phyloP scores from a whole-genome alignment of 179 eudicot species.

The Spergularia azorica region DNA sequence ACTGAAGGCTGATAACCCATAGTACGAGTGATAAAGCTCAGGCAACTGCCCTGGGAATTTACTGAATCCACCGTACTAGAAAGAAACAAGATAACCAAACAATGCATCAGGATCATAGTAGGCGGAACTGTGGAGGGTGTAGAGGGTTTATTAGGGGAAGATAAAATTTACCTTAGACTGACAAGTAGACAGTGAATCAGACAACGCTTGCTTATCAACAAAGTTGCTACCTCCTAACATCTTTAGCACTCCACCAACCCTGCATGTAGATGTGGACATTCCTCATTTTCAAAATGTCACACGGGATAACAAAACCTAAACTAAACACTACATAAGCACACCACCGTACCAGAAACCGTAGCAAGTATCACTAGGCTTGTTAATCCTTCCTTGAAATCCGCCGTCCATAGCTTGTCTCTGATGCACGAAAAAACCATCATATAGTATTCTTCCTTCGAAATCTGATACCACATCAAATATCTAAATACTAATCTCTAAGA shows the following conservation, averaged over 20 bases:
- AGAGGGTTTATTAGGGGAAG: background rate
- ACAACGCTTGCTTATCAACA: conserved; percentile 50
- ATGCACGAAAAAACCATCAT: conserved; percentile 20
- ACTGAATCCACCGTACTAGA: conserved; percentile 90
- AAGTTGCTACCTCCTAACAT: conserved; percentile 68
- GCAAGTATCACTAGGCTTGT: conserved; percentile 83
- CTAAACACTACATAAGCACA: background rate
- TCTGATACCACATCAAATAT: background rate
- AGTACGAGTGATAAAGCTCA: conserved; percentile 87
- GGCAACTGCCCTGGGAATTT: conserved; percentile 74
- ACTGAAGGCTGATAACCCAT: conserved; percentile 81
- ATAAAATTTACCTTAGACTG: conserved; percentile 66
- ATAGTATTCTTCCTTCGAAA: background rate
- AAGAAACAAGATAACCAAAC: background rate
- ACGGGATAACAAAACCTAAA: background rate
- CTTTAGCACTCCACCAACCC: conserved; percentile 82
- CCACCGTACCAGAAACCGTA: conserved; percentile 80
- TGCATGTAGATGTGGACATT: conserved; percentile 21
- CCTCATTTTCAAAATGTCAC: background rate
- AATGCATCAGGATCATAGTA: conserved; percentile 13
- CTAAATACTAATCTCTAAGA: background rate
- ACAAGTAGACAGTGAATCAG: conserved; percentile 60
- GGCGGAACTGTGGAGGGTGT: background rate
- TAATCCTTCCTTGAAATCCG: conserved; percentile 81
- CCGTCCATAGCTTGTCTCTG: conserved; percentile 91